Evolutionary conservation across 306 rosid species (phyloP).

Genomic region (Acacia acuminata): DNA sequence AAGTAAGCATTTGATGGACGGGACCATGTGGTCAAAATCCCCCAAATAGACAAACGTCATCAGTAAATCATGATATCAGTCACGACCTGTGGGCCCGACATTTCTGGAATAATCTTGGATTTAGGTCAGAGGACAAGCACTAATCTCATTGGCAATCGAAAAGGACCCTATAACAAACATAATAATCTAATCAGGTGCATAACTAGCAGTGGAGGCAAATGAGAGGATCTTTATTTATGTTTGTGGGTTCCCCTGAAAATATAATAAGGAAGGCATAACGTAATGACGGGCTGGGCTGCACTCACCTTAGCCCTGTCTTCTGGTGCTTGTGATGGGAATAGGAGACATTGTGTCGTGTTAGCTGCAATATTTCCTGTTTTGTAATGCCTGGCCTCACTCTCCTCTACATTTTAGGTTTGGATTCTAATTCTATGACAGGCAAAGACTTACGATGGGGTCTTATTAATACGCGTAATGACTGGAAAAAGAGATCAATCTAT

Average conservation of each 20-base stretch:
- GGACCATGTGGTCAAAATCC: slow-evolving; percentile 35
- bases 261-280: slow-evolving; percentile 26
- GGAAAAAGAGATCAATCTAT: not conserved
- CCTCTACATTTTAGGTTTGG: slow-evolving; percentile 15
- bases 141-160: slow-evolving; percentile 30
- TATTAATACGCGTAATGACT: no score
- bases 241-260: slow-evolving; percentile 34
- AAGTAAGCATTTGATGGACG: slow-evolving; percentile 11
- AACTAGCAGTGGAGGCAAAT: slow-evolving; percentile 39
- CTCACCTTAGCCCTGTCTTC: slow-evolving; percentile 34
- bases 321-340: slow-evolving; percentile 37
- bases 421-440: not conserved
- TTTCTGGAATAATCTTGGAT: slow-evolving; percentile 35
- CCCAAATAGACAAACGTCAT: slow-evolving; percentile 27
- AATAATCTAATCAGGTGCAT: slow-evolving; percentile 24
- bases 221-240: slow-evolving; percentile 28
- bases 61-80: slow-evolving; percentile 26
- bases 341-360: slow-evolving; percentile 38
- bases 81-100: slow-evolving; percentile 37
- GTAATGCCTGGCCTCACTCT: slow-evolving; percentile 21
- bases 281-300: slow-evolving; percentile 47
- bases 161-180: slow-evolving; percentile 38
- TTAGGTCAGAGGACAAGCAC: slow-evolving; percentile 47
- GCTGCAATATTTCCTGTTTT: slow-evolving; percentile 26
- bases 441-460: no score